phyloP scores from a whole-genome alignment of 2,329 filamentous ascomycete species.

The Aspergillus glaucus region DNA sequence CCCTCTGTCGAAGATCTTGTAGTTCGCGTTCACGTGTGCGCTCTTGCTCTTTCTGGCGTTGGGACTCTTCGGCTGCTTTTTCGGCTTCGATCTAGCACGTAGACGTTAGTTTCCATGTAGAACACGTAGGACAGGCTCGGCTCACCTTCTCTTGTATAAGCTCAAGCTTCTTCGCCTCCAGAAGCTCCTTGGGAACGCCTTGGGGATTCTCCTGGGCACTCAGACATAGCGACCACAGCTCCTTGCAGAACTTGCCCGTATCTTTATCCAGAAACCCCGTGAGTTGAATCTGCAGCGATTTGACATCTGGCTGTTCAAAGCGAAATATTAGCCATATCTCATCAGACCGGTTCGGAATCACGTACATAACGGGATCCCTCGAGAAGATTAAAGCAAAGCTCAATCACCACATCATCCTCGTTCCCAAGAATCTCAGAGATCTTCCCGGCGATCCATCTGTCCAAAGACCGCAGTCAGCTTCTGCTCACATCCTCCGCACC shows the following conservation, averaged over 20 bases:
- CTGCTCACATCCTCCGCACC: background rate
- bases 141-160: constrained; percentile 86
- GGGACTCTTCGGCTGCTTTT: constrained; percentile 68
- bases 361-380: constrained; percentile 72
- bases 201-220: constrained; percentile 84
- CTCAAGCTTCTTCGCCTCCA: constrained; percentile 95
- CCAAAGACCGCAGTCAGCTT: constrained; percentile 5
- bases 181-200: constrained; percentile 85
- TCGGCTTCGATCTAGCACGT: constrained; percentile 66
- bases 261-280: constrained; percentile 94
- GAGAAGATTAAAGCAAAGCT: constrained; percentile 64
- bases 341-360: constrained; percentile 13
- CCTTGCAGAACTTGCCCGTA: constrained; percentile 80
- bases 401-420: constrained; percentile 93
- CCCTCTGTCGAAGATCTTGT: constrained; percentile 57
- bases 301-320: constrained; percentile 75
- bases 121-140: background rate
- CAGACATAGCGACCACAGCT: constrained; percentile 84
- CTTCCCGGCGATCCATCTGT: constrained; percentile 85
- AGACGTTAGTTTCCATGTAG: constrained; percentile 6
- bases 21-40: constrained; percentile 66
- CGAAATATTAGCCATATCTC: background rate
- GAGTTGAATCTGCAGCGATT: constrained; percentile 87
- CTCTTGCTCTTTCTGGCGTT: constrained; percentile 64
- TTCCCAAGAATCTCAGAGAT: constrained; percentile 82